These are phyloP conservation scores for Lomentospora prolificans DNA, from an alignment of 2,329 filamentous ascomycete genomes.

Conservation along the genomic window DNA sequence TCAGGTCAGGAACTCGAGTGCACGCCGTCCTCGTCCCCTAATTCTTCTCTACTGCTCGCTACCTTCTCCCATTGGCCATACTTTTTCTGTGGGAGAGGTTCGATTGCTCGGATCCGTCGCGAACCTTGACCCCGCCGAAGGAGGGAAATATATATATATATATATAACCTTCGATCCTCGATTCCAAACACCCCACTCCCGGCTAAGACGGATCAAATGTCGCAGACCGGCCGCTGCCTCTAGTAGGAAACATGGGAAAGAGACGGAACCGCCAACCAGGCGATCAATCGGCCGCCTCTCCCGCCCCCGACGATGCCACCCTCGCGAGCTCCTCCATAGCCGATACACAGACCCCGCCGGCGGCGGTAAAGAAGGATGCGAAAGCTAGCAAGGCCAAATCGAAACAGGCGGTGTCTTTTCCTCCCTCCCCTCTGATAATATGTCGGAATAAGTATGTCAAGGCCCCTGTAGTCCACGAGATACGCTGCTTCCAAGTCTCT, in stretches of 20 bases:
- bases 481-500: no score
- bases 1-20: no score
- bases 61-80: no score
- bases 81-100: no score
- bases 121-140: neutral
- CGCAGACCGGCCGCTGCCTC: neutral
- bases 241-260: neutral
- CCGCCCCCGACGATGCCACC: neutral
- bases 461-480: neutral
- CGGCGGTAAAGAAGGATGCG: neutral
- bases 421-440: conserved; percentile 5
- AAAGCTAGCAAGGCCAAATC: conserved; percentile 1
- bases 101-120: no score
- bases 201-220: neutral
- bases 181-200: neutral
- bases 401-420: neutral
- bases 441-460: conserved; percentile 7
- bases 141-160: no score
- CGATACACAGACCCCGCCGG: neutral
- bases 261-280: neutral
- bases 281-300: neutral
- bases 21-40: no score
- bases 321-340: neutral
- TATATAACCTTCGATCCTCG: no score
- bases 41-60: no score